Conservation (phyloP, 1,284 basidiomycete species). For the Tranzscheliella williamsii region DNA sequence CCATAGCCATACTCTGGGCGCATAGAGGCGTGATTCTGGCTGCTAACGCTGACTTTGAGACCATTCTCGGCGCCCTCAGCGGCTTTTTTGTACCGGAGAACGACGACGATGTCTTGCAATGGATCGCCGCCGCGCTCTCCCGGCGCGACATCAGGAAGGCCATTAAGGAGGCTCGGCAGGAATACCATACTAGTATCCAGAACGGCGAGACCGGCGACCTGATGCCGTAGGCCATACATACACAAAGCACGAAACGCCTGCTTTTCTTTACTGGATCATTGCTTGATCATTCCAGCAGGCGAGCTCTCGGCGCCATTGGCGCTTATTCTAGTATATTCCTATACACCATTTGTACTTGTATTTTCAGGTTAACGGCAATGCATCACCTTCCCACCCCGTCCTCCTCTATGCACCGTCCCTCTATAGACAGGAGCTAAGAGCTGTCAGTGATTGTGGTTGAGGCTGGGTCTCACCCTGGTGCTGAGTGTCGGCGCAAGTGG, state of each 20-base stretch:
- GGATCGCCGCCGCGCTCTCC: slow-evolving; percentile 37
- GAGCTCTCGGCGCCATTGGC: too few relatives aligned
- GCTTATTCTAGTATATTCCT: too few relatives aligned
- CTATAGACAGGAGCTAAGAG: too few relatives aligned
- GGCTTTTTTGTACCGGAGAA: slow-evolving; percentile 49
- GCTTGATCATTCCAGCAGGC: too few relatives aligned
- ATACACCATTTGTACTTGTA: not conserved
- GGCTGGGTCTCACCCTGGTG: too few relatives aligned
- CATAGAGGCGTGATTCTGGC: slow-evolving; percentile 63
- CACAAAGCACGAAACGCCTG: too few relatives aligned
- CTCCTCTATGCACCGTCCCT: too few relatives aligned
- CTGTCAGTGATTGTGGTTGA: too few relatives aligned
- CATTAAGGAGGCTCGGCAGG: slow-evolving; percentile 14
- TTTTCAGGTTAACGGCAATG: too few relatives aligned
- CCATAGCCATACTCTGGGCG: slow-evolving; percentile 85
- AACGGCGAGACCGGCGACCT: slow-evolving; percentile 2
- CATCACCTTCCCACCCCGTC: too few relatives aligned
- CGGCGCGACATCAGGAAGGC: slow-evolving; percentile 13
- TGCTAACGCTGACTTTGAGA: slow-evolving; percentile 37
- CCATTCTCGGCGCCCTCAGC: slow-evolving; percentile 39
- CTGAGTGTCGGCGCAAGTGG: too few relatives aligned
- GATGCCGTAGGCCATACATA: not conserved
- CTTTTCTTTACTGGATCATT: too few relatives aligned
- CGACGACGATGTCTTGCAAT: slow-evolving; percentile 52
- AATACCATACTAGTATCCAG: slow-evolving; percentile 7